Evolutionary conservation across 2,329 filamentous ascomycete species (phyloP).

Genomic region (Xylaria sp.): DNA sequence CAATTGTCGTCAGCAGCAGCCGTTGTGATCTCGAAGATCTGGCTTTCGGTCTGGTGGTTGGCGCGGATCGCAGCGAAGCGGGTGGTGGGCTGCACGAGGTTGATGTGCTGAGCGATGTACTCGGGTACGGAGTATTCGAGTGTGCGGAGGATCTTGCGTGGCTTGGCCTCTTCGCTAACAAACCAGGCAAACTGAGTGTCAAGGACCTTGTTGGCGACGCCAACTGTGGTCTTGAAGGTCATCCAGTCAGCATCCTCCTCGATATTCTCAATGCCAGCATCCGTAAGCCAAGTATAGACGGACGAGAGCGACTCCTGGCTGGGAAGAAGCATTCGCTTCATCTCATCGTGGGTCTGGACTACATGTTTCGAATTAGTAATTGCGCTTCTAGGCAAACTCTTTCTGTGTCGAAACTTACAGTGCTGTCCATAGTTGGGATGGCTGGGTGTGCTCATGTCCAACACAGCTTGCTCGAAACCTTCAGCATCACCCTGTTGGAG

Average conservation of each 20-base stretch:
- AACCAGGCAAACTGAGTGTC: conserved; percentile 41
- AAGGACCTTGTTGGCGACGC: conserved; percentile 41
- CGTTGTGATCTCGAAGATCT: conserved; percentile 21
- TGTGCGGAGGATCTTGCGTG: conserved; percentile 38
- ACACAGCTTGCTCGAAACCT: conserved; percentile 41
- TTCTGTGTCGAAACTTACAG: conserved; percentile 29
- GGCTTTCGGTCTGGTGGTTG: conserved; percentile 35
- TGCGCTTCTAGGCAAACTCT: not conserved
- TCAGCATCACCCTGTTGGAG: conserved; percentile 39
- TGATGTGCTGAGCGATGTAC: conserved; percentile 36
- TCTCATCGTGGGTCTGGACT: conserved; percentile 42
- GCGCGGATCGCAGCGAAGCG: conserved; percentile 37
- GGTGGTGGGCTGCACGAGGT: conserved; percentile 41
- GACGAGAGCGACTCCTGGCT: conserved; percentile 38
- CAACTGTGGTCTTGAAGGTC: conserved; percentile 41
- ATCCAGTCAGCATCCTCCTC: conserved; percentile 41
- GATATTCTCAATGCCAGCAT: conserved; percentile 35
- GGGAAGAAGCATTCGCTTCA: conserved; percentile 43
- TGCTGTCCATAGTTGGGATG: conserved; percentile 41
- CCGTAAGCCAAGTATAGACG: conserved; percentile 37
- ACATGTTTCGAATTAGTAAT: conserved; percentile 1
- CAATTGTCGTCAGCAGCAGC: conserved; percentile 30
- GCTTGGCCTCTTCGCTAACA: conserved; percentile 36
- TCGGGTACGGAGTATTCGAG: conserved; percentile 40
- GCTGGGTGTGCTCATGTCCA: conserved; percentile 41